Percentiles rank a stretch among this genome's conserved stretches.
phyloP scores from a whole-genome alignment of 2,329 filamentous ascomycete genomes.

The Aspergillus transmontanensis region DNA sequence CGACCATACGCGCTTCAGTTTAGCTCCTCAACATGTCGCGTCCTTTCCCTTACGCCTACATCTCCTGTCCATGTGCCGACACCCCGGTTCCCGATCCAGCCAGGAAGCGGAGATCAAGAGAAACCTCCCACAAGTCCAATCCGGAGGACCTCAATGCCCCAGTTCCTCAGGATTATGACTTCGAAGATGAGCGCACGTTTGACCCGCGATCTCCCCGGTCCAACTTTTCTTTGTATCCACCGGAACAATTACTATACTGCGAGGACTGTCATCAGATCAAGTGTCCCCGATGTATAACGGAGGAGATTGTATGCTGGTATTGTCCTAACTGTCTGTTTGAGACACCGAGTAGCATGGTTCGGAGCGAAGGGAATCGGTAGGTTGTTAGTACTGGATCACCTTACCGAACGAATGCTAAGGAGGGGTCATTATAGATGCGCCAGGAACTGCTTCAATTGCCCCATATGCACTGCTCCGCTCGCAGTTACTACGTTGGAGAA shows the following conservation, averaged over 20 bases:
- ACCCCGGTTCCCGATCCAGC: constrained; percentile 43
- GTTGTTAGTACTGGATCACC: constrained; percentile 23
- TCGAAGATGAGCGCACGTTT: constrained; percentile 75
- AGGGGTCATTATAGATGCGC: constrained; percentile 67
- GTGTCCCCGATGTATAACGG: constrained; percentile 85
- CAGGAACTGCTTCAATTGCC: constrained; percentile 93
- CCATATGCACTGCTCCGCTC: constrained; percentile 80
- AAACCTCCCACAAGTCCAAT: constrained; percentile 35
- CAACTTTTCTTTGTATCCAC: constrained; percentile 88
- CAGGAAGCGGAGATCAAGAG: constrained; percentile 42
- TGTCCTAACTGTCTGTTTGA: constrained; percentile 96
- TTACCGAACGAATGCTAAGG: neutral
- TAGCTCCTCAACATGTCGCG: constrained; percentile 50
- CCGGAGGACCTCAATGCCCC: constrained; percentile 27
- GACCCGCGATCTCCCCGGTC: constrained; percentile 82
- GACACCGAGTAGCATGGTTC: constrained; percentile 88
- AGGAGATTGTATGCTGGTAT: constrained; percentile 94
- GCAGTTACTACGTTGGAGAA: constrained; percentile 71
- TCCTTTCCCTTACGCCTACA: constrained; percentile 64
- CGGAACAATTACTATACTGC: constrained; percentile 93
- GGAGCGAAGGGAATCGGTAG: constrained; percentile 90
- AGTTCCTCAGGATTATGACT: constrained; percentile 51
- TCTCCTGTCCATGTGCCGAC: constrained; percentile 65
- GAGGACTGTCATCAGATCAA: constrained; percentile 97
- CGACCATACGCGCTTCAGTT: neutral